Evolutionary conservation across 2,329 filamentous ascomycete species (phyloP).

Genomic region (Phoma sp.): DNA sequence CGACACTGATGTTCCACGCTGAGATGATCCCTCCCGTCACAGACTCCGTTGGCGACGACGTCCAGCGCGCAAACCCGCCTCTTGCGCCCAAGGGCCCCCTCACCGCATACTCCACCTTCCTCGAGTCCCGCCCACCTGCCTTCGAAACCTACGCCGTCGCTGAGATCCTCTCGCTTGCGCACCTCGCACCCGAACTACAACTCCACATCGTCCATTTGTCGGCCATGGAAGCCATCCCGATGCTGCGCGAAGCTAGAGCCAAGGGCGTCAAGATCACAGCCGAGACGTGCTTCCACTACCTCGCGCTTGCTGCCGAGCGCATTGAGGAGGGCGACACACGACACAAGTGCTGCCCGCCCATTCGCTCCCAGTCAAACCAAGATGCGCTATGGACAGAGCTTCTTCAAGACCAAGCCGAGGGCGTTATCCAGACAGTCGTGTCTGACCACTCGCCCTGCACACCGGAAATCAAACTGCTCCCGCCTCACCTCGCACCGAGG

Average conservation of each 20-base stretch:
- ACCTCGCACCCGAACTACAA: conserved; percentile 78
- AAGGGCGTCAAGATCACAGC: conserved; percentile 85
- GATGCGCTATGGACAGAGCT: conserved; percentile 88
- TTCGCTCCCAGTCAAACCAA: conserved; percentile 80
- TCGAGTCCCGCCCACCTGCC: conserved; percentile 83
- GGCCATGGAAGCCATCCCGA: conserved; percentile 83
- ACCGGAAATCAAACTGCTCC: conserved; percentile 88
- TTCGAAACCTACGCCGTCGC: conserved; percentile 93
- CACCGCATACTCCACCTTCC: conserved; percentile 84
- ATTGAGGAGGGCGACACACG: conserved; percentile 85
- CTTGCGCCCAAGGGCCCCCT: conserved; percentile 73
- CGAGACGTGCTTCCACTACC: conserved; percentile 95
- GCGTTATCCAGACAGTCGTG: conserved; percentile 89
- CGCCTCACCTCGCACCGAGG: conserved; percentile 66
- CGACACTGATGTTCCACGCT: conserved; percentile 98
- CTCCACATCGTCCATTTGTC: conserved; percentile 94
- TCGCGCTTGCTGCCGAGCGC: conserved; percentile 80
- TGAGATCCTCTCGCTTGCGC: conserved; percentile 81
- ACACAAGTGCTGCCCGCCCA: conserved; percentile 95
- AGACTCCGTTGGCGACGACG: conserved; percentile 77
- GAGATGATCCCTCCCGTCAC: conserved; percentile 95
- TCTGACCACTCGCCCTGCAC: conserved; percentile 97
- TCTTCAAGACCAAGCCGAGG: conserved; percentile 58
- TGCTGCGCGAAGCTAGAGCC: conserved; percentile 74
- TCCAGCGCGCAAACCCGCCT: conserved; percentile 72